A percentile compares a stretch with the other conserved stretches of the same genome.
Conservation (phyloP, 148 eudicot genomes). For the Cornus controversa region DNA sequence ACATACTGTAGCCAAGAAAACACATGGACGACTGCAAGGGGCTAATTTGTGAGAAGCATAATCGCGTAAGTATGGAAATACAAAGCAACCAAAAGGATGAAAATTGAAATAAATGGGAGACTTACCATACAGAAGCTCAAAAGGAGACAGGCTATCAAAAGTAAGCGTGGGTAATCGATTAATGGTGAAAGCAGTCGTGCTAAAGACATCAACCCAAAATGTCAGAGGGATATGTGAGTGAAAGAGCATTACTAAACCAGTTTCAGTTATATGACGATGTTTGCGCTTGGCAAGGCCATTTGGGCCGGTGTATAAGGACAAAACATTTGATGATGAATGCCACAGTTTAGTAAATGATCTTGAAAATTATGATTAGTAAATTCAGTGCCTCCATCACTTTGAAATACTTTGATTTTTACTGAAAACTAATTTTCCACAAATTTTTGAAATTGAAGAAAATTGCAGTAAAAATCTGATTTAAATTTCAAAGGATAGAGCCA, state of each 20-base stretch:
- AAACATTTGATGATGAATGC: too few relatives aligned
- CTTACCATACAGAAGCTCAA: neutral
- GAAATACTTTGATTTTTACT: too few relatives aligned
- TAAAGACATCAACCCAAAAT: too few relatives aligned
- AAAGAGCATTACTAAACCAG: too few relatives aligned
- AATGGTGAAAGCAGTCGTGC: neutral
- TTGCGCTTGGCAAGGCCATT: constrained; percentile 13
- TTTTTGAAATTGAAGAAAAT: constrained; percentile 6
- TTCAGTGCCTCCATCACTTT: neutral
- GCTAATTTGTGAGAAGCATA: too few relatives aligned
- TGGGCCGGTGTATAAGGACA: neutral
- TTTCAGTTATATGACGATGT: constrained; percentile 19
- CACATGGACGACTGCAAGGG: neutral
- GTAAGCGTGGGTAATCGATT: neutral
- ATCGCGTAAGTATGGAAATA: neutral
- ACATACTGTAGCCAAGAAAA: neutral
- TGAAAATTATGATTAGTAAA: constrained; percentile 3
- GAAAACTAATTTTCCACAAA: too few relatives aligned
- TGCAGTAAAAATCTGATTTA: too few relatives aligned
- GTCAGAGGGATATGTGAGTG: neutral
- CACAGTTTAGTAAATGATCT: neutral
- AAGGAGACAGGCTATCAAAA: constrained; percentile 9
- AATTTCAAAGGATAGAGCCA: too few relatives aligned
- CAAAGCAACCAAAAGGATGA: constrained; percentile 15
- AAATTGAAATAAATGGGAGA: neutral